Conservation (phyloP, 2,329 filamentous ascomycete species). For the Penicillium sp. region DNA sequence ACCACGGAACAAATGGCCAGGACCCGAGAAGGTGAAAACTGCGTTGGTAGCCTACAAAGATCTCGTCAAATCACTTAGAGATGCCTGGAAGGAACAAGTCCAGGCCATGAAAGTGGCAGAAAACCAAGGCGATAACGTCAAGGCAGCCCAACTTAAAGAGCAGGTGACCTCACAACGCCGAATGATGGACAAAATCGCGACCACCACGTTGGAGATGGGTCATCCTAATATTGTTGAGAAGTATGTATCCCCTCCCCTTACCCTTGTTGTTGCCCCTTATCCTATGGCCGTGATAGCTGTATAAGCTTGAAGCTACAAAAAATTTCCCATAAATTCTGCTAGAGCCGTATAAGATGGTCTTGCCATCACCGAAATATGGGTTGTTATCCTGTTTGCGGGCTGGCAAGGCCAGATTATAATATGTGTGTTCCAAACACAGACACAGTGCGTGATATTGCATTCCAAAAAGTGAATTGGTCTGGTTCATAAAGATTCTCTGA, state of each 20-base stretch:
- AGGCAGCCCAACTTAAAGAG: conserved; percentile 57
- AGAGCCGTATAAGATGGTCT: conserved; percentile 25
- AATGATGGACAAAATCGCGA: conserved; percentile 55
- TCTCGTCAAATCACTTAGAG: conserved; percentile 59
- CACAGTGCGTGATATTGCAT: not conserved
- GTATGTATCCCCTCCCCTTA: conserved; percentile 40
- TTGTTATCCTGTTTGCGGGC: conserved; percentile 5
- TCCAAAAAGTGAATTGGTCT: not conserved
- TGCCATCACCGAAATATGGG: conserved; percentile 32
- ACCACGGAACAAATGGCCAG: conserved; percentile 52
- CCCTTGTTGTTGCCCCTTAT: conserved; percentile 12
- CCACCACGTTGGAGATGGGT: conserved; percentile 44
- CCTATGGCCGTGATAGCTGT: conserved; percentile 32
- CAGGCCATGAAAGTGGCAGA: conserved; percentile 60
- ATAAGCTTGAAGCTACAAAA: conserved; percentile 38
- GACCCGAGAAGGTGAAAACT: conserved; percentile 54
- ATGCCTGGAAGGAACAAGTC: conserved; percentile 61
- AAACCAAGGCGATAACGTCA: conserved; percentile 56
- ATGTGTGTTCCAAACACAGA: not conserved
- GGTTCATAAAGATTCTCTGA: not conserved
- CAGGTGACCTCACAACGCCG: conserved; percentile 60
- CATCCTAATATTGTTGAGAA: conserved; percentile 51
- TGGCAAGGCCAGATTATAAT: conserved; percentile 4
- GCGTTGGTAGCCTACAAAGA: conserved; percentile 61
- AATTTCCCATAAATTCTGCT: conserved; percentile 37